Conservation (phyloP, 2,329 filamentous ascomycete genomes). For the Fusarium sp. region DNA sequence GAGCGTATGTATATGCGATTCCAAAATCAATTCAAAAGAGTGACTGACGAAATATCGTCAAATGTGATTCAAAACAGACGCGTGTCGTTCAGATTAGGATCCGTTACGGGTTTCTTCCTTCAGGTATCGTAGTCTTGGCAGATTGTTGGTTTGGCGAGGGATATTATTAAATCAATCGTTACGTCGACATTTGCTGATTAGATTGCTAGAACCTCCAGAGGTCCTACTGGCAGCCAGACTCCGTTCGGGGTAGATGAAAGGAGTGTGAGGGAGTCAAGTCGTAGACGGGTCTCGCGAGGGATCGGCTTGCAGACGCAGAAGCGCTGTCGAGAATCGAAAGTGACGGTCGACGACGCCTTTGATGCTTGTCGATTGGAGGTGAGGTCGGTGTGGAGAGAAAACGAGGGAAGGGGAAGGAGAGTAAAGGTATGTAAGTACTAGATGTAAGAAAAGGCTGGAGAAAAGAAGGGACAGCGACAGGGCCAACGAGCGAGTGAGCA, state of each 20-base stretch:
- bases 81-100: conserved; percentile 42
- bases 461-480: conserved; percentile 46
- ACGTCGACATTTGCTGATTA: conserved; percentile 46
- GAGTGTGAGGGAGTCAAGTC: conserved; percentile 22
- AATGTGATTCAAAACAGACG: conserved; percentile 43
- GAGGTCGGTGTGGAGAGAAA: conserved; percentile 44
- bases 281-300: conserved; percentile 36
- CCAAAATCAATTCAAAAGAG: conserved; percentile 53
- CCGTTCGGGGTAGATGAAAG: conserved; percentile 33
- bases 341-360: conserved; percentile 48
- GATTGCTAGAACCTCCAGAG: conserved; percentile 44
- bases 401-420: conserved; percentile 37
- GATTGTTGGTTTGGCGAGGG: conserved; percentile 29
- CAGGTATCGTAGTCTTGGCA: conserved; percentile 20
- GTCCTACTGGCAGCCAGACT: conserved; percentile 43
- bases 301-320: conserved; percentile 38
- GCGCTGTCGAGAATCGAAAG: conserved; percentile 47
- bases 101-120: conserved; percentile 35
- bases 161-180: conserved; percentile 45
- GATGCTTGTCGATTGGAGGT: conserved; percentile 45
- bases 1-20: conserved; percentile 44
- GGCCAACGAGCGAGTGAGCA: conserved; percentile 31
- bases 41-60: conserved; percentile 59
- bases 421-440: conserved; percentile 36
- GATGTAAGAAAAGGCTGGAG: conserved; percentile 42